A percentile compares a stretch with the other conserved stretches of the same genome.
These are phyloP conservation scores for Fonsecaea nubica DNA, from an alignment of 2,329 filamentous ascomycete species.

Conservation along the genomic window DNA sequence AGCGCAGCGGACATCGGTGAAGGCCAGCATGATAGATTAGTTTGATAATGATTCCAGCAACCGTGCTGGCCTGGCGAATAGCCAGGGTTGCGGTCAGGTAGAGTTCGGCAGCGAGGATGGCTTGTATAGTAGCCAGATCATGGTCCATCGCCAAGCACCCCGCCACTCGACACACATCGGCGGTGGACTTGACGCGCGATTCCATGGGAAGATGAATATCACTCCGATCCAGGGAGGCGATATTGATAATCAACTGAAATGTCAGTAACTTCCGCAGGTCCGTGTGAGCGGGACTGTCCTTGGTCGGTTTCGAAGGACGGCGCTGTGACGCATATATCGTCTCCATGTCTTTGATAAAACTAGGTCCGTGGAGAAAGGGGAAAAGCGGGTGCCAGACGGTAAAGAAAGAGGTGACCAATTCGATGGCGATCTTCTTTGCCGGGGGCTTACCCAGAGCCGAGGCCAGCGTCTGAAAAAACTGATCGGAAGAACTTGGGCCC, in stretches of 20 bases:
- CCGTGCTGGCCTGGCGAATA: slow-evolving; percentile 56
- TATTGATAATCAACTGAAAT: slow-evolving; percentile 60
- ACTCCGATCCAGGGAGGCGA: slow-evolving; percentile 49
- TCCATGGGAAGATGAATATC: slow-evolving; percentile 45
- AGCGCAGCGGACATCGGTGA: slow-evolving; percentile 60
- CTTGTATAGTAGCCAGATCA: slow-evolving; percentile 54
- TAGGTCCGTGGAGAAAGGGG: slow-evolving; percentile 60
- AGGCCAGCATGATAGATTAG: slow-evolving; percentile 59
- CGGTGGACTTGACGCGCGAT: slow-evolving; percentile 49
- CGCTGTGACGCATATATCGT: slow-evolving; percentile 46
- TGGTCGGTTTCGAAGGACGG: slow-evolving; percentile 44
- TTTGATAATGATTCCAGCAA: slow-evolving; percentile 56
- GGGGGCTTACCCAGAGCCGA: slow-evolving; percentile 41
- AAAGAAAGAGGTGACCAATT: slow-evolving; percentile 58
- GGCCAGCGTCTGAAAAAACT: slow-evolving; percentile 43
- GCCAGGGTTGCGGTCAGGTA: slow-evolving; percentile 58
- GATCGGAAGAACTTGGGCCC: slow-evolving; percentile 35
- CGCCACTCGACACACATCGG: slow-evolving; percentile 44
- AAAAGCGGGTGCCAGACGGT: slow-evolving; percentile 61
- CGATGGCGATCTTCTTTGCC: slow-evolving; percentile 45
- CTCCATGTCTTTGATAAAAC: slow-evolving; percentile 56
- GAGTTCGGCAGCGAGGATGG: slow-evolving; percentile 56
- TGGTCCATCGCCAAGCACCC: slow-evolving; percentile 35
- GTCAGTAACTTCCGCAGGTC: slow-evolving; percentile 48
- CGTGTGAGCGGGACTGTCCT: slow-evolving; percentile 23